A percentile compares a stretch with the other conserved stretches of the same genome.
phyloP scores from a whole-genome alignment of 2,329 filamentous ascomycete species.

The Clarireedia homoeocarpa region DNA sequence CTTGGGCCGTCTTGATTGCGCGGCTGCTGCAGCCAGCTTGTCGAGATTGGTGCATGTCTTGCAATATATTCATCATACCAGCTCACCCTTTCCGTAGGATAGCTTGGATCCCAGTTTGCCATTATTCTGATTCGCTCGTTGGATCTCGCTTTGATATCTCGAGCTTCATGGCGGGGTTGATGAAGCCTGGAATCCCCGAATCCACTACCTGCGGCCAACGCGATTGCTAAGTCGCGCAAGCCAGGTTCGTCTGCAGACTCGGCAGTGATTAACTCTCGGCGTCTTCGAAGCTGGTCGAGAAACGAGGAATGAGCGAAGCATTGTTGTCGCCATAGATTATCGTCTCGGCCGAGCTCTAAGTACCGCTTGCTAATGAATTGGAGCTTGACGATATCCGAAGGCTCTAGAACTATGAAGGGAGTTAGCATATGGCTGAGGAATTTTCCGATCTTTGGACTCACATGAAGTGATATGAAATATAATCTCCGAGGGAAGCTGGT shows the following conservation, averaged over 20 bases:
- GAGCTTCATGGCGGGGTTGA: conserved; percentile 16
- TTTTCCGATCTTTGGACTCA: not conserved
- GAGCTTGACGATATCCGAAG: conserved; percentile 55
- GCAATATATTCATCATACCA: conserved; percentile 92
- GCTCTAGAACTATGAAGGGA: conserved; percentile 46
- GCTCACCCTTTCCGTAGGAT: conserved; percentile 60
- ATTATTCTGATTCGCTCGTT: conserved; percentile 48
- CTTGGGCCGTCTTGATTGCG: conserved; percentile 34
- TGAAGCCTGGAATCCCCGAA: conserved; percentile 22
- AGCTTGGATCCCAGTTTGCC: conserved; percentile 78
- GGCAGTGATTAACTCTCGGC: conserved; percentile 36
- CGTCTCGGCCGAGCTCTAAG: conserved; percentile 61
- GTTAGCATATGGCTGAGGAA: not conserved
- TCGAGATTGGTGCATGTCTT: conserved; percentile 62
- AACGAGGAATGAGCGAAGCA: conserved; percentile 66
- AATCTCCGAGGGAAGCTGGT: conserved; percentile 8
- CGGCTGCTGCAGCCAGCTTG: conserved; percentile 70
- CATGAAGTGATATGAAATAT: conserved; percentile 8
- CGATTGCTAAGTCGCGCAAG: conserved; percentile 29
- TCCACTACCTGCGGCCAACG: conserved; percentile 22
- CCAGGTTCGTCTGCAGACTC: conserved; percentile 33
- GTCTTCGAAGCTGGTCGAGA: conserved; percentile 51
- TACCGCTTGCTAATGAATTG: conserved; percentile 64
- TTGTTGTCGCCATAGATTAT: conserved; percentile 65
- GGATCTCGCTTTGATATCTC: conserved; percentile 20